phyloP scores from a whole-genome alignment of 2,329 filamentous ascomycete species.

The Fusarium papillatum region DNA sequence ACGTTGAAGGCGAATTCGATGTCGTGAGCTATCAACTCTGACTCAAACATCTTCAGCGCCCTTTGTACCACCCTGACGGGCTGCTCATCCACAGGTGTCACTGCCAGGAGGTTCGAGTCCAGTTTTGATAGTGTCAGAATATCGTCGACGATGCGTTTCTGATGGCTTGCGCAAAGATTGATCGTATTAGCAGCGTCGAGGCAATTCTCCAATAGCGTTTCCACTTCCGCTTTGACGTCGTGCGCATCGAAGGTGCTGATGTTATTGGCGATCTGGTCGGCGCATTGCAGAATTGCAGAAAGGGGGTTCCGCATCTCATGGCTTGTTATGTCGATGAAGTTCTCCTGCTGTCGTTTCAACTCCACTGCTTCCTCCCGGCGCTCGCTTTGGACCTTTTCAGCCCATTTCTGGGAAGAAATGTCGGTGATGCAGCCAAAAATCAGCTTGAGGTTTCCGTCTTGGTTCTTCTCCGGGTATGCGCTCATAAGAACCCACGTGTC shows the following conservation, averaged over 20 bases:
- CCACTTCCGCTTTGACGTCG: slow-evolving; percentile 57
- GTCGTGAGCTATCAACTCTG: slow-evolving; percentile 78
- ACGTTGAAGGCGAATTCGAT: slow-evolving; percentile 80
- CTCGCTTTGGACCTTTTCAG: slow-evolving; percentile 83
- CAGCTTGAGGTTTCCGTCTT: slow-evolving; percentile 75
- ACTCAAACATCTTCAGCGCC: slow-evolving; percentile 84
- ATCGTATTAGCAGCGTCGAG: slow-evolving; percentile 88
- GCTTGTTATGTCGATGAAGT: slow-evolving; percentile 81
- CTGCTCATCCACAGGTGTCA: slow-evolving; percentile 79
- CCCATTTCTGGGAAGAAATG: slow-evolving; percentile 88
- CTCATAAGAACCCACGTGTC: slow-evolving; percentile 86
- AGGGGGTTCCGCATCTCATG: slow-evolving; percentile 85
- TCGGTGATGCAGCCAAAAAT: slow-evolving; percentile 88
- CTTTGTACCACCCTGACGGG: slow-evolving; percentile 77
- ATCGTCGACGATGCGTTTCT: slow-evolving; percentile 80
- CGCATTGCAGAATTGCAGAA: slow-evolving; percentile 81
- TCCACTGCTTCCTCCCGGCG: slow-evolving; percentile 86
- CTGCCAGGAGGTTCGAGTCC: slow-evolving; percentile 77
- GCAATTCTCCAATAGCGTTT: slow-evolving; percentile 65
- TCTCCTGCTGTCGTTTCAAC: slow-evolving; percentile 79
- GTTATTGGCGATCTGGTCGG: slow-evolving; percentile 76
- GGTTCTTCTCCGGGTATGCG: slow-evolving; percentile 79
- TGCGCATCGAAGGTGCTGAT: slow-evolving; percentile 58
- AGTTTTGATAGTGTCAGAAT: slow-evolving; percentile 77
- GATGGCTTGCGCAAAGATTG: slow-evolving; percentile 82